Base-by-base conservation (phyloP, 768 basidiomycete genomes). In the Leccinum imitatum region DNA sequence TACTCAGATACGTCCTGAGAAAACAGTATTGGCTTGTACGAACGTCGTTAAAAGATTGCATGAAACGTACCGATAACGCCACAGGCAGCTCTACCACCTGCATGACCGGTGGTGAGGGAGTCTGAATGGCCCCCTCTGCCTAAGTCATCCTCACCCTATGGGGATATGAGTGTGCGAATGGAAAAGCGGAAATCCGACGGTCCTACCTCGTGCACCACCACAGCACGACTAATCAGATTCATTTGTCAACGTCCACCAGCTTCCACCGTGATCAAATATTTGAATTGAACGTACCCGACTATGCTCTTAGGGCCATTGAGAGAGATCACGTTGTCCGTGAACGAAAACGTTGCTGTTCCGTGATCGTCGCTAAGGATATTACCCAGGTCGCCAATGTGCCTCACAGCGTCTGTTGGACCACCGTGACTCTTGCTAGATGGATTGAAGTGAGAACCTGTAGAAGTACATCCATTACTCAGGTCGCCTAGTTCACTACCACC, bases 401-500 rank as follows among this genome's bases (percentile, higher is more conserved):
- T 78, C 56, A 70, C 71, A 4, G 64, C 59, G 65, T 84, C 82
- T 9, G 73, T 70, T 10, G 82, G 88, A 4, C 81, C 87, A 58
- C 90, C 90, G 64, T 93, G 92, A 10, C 75, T 82, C 59, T 80
- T 79, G 19, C 74, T 77, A 73, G 79, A 81, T 0, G 90, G 90
- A 76, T 93, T 93, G 80, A 85, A 93, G 73, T 93, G 91, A 35
- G 85, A 64, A 2, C 90, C 89, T 35, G 91, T 81, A 19, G 89
- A 87, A 8, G 76, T 39, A 69, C 90, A 91, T 1, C 87, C 90
- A n/a, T 76, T 70, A 25, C 79, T 81, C 62, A 86, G 71, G 73
- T 93, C 88, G 30, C 91, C 91, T 47, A 78, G 73, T 69, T 63
- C 66, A 47, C 70, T 71, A 14, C 25, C 8, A 44, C 51, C 39